A percentile compares a stretch with the other conserved stretches of the same genome.
Evolutionary conservation across 192 early-diverging fungal genomes (phyloP).

Genomic region (Backusella liffmaniae): DNA sequence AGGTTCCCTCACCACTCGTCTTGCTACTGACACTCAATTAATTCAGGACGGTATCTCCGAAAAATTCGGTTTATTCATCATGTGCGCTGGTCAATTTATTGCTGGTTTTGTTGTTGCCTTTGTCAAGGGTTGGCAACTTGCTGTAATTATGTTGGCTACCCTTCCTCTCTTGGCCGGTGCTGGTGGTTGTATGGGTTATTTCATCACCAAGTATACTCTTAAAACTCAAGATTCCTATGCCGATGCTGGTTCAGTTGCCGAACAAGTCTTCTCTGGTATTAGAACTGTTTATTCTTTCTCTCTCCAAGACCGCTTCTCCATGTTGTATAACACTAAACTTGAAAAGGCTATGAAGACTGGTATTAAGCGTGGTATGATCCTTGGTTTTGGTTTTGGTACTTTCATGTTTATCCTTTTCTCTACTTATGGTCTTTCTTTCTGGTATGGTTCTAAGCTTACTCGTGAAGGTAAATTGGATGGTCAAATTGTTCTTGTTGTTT

Average conservation of each 20-base stretch:
- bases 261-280: conserved; percentile 78
- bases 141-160: conserved; percentile 74
- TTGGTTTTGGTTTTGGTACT: conserved; percentile 64
- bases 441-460: conserved; percentile 70
- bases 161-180: conserved; percentile 66
- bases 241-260: conserved; percentile 76
- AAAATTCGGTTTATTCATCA: conserved; percentile 72
- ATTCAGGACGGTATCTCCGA: conserved; percentile 86
- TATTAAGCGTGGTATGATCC: conserved; percentile 58
- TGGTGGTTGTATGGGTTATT: conserved; percentile 29
- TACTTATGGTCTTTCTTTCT: conserved; percentile 76
- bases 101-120: conserved; percentile 77
- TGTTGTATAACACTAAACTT: conserved; percentile 60
- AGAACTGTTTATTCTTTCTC: conserved; percentile 85
- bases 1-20: conserved; percentile 80
- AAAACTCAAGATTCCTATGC: conserved; percentile 65
- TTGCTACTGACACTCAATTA: conserved; percentile 78
- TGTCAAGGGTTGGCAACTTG: conserved; percentile 67
- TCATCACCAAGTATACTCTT: conserved; percentile 42
- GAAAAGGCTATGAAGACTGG: conserved; percentile 61
- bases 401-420: conserved; percentile 72
- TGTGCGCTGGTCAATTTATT: conserved; percentile 62
- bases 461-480: conserved; percentile 39
- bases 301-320: conserved; percentile 66
- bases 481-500: conserved; percentile 70